Percentiles rank a stretch among this genome's conserved stretches.
These are phyloP conservation scores for Cadophora gregata DNA, from an alignment of 2,329 filamentous ascomycete species.

Conservation along the genomic window DNA sequence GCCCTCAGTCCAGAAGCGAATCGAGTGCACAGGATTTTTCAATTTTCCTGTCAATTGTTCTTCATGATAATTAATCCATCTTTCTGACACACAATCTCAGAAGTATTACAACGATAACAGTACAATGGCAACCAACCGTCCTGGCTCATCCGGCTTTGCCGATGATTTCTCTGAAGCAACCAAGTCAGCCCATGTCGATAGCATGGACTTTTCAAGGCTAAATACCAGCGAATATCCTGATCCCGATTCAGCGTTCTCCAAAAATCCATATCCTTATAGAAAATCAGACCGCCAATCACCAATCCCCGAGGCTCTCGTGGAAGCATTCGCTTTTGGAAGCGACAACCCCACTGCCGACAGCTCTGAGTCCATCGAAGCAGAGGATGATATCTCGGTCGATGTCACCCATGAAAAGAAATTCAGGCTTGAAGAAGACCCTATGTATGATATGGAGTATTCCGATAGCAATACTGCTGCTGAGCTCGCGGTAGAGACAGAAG, in stretches of 20 bases:
- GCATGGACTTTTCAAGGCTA: not conserved
- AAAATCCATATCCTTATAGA: not conserved
- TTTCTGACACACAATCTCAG: not conserved
- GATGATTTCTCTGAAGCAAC: not conserved
- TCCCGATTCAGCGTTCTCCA: not conserved
- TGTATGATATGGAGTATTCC: not conserved
- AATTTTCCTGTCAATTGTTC: too few species aligned
- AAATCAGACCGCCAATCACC: not conserved
- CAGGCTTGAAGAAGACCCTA: not conserved
- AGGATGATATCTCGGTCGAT: not conserved
- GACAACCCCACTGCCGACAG: not conserved
- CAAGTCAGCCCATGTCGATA: not conserved
- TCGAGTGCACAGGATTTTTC: too few species aligned
- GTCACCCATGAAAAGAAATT: not conserved
- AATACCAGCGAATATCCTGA: not conserved
- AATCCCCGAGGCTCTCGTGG: not conserved
- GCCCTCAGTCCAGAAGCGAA: too few species aligned
- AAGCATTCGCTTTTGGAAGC: not conserved
- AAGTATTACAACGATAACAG: not conserved
- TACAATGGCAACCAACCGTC: not conserved
- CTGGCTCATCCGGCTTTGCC: not conserved
- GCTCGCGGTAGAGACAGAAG: not conserved
- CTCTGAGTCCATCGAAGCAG: not conserved
- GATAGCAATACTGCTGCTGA: not conserved
- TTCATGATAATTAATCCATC: too few species aligned